phyloP scores from a whole-genome alignment of 2,329 filamentous ascomycete species.

The Amphichorda felina region DNA sequence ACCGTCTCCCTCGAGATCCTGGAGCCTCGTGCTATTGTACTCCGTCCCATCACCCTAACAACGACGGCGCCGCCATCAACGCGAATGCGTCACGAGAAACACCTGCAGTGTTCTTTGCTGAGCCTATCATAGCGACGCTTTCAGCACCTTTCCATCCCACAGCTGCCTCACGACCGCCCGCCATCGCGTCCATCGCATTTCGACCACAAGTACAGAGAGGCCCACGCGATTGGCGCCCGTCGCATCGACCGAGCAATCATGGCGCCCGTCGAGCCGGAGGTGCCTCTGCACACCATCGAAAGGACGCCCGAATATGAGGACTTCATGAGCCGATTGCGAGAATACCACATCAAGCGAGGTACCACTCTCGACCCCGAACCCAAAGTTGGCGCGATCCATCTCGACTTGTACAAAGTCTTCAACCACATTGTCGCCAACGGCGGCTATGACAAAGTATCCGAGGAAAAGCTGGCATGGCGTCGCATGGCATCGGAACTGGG shows the following conservation, averaged over 20 bases:
- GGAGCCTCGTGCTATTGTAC: too few relatives aligned
- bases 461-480: slow-evolving; percentile 78
- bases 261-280: slow-evolving; percentile 22
- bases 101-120: too few relatives aligned
- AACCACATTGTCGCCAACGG: slow-evolving; percentile 64
- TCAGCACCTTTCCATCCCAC: too few relatives aligned
- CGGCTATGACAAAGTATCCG: slow-evolving; percentile 76
- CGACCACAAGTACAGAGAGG: background rate
- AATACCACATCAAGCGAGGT: slow-evolving; percentile 69
- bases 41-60: too few relatives aligned
- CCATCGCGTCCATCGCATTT: background rate
- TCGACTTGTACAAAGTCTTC: slow-evolving; percentile 71
- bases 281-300: slow-evolving; percentile 35
- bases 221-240: background rate
- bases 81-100: too few relatives aligned
- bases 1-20: background rate
- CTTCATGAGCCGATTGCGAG: slow-evolving; percentile 62
- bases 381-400: slow-evolving; percentile 63
- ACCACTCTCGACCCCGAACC: slow-evolving; percentile 71
- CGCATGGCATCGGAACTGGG: slow-evolving; percentile 67
- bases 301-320: slow-evolving; percentile 61
- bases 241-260: slow-evolving; percentile 8
- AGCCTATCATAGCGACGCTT: too few relatives aligned
- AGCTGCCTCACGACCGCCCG: background rate
- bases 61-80: too few relatives aligned